Conservation (phyloP, 331 rosid genomes). For the Phaseolus coccineus region DNA sequence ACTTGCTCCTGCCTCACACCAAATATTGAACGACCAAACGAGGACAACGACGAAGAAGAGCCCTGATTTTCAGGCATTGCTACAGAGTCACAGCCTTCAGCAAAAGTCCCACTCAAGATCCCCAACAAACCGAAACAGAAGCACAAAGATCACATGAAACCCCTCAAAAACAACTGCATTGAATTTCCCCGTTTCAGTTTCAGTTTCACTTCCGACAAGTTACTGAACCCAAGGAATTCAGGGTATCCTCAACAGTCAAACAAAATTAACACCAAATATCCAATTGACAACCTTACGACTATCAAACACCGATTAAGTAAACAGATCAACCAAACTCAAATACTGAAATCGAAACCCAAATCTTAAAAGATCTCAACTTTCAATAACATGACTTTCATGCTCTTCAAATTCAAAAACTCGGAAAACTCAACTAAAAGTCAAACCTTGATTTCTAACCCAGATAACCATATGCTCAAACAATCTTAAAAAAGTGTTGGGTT, state of each 20-base stretch:
- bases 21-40: conserved; percentile 69
- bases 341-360: conserved; percentile 35
- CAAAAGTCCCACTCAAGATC: conserved; percentile 34
- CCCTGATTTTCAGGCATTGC: conserved; percentile 68
- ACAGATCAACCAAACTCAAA: conserved; percentile 46
- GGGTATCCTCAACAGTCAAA: conserved; percentile 19
- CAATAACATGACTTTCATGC: conserved; percentile 18
- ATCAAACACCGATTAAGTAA: conserved; percentile 36
- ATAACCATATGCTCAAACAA: conserved; percentile 35
- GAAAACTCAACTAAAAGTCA: conserved; percentile 41
- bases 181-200: conserved; percentile 40
- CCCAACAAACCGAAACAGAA: conserved; percentile 40
- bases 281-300: conserved; percentile 16
- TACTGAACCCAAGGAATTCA: conserved; percentile 38
- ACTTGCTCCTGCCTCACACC: conserved; percentile 71
- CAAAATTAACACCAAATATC: conserved; percentile 15
- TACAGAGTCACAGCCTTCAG: conserved; percentile 32
- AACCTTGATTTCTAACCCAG: conserved; percentile 46
- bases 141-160: conserved; percentile 47
- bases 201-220: conserved; percentile 35
- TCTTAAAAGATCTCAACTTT: conserved; percentile 38
- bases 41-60: conserved; percentile 63
- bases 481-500: conserved; percentile 7
- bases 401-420: conserved; percentile 33
- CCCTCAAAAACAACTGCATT: conserved; percentile 48